Base-by-base conservation (phyloP, 2,329 filamentous ascomycete genomes). In the Microcyclospora tardicrescens region DNA sequence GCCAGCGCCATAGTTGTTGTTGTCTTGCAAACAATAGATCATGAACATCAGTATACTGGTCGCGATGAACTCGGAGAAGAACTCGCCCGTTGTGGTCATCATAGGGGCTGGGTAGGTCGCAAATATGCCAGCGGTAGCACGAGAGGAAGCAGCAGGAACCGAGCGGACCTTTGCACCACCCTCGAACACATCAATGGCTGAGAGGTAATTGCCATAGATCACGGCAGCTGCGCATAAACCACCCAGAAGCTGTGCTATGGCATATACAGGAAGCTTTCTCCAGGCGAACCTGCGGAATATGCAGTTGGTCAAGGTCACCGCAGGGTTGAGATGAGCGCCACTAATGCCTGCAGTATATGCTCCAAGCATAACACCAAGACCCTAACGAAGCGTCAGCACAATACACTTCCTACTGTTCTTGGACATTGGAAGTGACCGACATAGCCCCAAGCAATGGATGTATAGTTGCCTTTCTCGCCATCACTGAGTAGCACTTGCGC, bases 1-100 rank as follows among this genome's bases (percentile, higher is more conserved):
- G 0, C 74, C 73, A 2, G 75, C 74, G 3, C 74, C 75, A 11
- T 70, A 64, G 49, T 74, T 73, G 31, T 59, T 59, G 48, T 65
- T 49, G 44, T 79, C 76, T 40, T 79, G 76, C 36, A 84, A 60
- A 0, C 78, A 78, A 52, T 81, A 83, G 35, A 85, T 81, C 43
- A 77, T 66, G 51, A 84, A 81, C 71, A 82, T 79, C 16, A 84
- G 61, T 27, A 84, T 67, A 0, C 76, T 62, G 41, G 71, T 78
- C 12, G 78, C 75, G 36, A 84, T 66, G 46, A 84, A 79, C 50
- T 85, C 81, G 14, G 74, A 79, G 52, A 84, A 81, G 61, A 83
- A 81, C 61, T 80, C 75, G 35, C 71, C 74, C 0, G 75, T 72
- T 36, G 70, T 75, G 2, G 73, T 77, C 65, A 84, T 68, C 57